phyloP scores from a whole-genome alignment of 805 yeast species.

The Ogataea ramenticola region DNA sequence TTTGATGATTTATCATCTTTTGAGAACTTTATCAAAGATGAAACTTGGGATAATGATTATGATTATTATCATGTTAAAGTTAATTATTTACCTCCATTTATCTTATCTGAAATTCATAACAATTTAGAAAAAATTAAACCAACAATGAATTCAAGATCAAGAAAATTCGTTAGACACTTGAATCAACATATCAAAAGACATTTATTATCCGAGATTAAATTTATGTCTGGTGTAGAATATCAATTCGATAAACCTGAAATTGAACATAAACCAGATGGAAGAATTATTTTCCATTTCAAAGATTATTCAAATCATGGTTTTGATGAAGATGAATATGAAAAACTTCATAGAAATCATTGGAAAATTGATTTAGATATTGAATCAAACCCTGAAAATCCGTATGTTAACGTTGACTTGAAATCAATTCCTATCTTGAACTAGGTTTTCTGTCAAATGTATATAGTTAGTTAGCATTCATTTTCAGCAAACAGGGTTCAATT shows the following conservation, averaged over 20 bases:
- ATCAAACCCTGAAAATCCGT: conserved; percentile 59
- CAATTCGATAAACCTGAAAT: conserved; percentile 34
- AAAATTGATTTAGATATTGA: conserved; percentile 53
- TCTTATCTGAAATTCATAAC: conserved; percentile 53
- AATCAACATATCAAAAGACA: conserved; percentile 68
- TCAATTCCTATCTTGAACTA: conserved; percentile 35
- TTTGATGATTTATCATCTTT: conserved; percentile 59
- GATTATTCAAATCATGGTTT: conserved; percentile 52
- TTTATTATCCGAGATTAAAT: conserved; percentile 51
- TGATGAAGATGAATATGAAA: conserved; percentile 26
- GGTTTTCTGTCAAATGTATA: neutral
- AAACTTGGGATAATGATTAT: conserved; percentile 25
- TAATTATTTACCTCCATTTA: conserved; percentile 39
- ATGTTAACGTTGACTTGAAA: conserved; percentile 56
- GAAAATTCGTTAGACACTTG: conserved; percentile 60
- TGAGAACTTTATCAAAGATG: conserved; percentile 56
- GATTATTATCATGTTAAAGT: conserved; percentile 15
- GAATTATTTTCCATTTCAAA: conserved; percentile 51
- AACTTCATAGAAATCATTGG: conserved; percentile 41
- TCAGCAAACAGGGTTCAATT: too few relatives aligned
- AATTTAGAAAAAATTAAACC: conserved; percentile 64
- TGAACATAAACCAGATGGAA: conserved; percentile 37
- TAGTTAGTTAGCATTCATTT: neutral
- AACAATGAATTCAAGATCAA: conserved; percentile 59
- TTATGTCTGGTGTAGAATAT: conserved; percentile 41